Evolutionary conservation across 768 basidiomycete species (phyloP).

Genomic region (Leccinum broughii): DNA sequence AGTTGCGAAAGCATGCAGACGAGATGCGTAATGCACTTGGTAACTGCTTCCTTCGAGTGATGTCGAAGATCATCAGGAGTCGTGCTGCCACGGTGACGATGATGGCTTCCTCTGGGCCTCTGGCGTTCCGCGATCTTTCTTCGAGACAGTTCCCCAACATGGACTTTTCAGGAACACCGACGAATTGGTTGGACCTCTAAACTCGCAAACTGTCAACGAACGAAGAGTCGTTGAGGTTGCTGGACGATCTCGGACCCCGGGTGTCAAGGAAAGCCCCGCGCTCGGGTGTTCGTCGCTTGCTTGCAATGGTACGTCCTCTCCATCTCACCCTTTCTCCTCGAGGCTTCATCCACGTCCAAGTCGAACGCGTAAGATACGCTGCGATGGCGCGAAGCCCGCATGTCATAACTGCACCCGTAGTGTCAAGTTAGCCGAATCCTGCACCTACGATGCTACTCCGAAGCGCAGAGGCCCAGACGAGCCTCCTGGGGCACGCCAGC

Average conservation of each 20-base stretch:
- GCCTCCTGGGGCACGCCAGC: slow-evolving; percentile 75
- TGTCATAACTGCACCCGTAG: slow-evolving; percentile 74
- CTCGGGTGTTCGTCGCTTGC: slow-evolving; percentile 78
- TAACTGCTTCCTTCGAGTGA: slow-evolving; percentile 74
- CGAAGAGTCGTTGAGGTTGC: slow-evolving; percentile 24
- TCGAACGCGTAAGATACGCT: slow-evolving; percentile 77
- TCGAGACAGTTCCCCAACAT: slow-evolving; percentile 11
- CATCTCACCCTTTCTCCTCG: not conserved
- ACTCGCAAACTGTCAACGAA: slow-evolving; percentile 18
- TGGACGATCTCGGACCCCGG: slow-evolving; percentile 20
- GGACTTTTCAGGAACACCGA: not conserved
- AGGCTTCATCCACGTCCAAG: slow-evolving; percentile 36
- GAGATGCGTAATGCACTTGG: slow-evolving; percentile 68
- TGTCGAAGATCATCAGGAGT: slow-evolving; percentile 50
- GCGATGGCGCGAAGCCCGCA: slow-evolving; percentile 75
- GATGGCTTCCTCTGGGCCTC: slow-evolving; percentile 6
- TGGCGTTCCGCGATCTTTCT: slow-evolving; percentile 22
- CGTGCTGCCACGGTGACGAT: slow-evolving; percentile 13
- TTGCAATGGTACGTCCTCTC: slow-evolving; percentile 59
- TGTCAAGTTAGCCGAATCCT: slow-evolving; percentile 44
- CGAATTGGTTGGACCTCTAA: slow-evolving; percentile 15
- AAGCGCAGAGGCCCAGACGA: slow-evolving; percentile 83
- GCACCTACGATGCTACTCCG: slow-evolving; percentile 68
- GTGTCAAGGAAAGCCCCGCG: slow-evolving; percentile 65
- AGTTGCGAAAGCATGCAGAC: slow-evolving; percentile 60